Evolutionary conservation across 805 yeast species (phyloP).

Genomic region (Candida dajiaensis): DNA sequence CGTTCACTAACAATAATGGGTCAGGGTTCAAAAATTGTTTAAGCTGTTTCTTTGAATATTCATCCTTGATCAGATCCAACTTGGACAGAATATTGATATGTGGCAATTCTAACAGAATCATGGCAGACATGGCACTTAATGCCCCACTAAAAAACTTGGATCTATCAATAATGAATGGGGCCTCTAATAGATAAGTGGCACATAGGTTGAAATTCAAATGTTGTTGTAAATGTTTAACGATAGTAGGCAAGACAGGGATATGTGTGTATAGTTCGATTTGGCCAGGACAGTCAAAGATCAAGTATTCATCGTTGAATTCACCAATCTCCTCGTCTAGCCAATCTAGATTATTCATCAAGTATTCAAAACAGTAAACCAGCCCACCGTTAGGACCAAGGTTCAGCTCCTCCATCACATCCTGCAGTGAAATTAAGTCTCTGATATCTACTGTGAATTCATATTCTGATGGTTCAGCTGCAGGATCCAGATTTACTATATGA

Average conservation of each 20-base stretch:
- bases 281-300: conserved; percentile 95
- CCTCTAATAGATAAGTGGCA: conserved; percentile 88
- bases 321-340: conserved; percentile 98
- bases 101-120: conserved; percentile 92
- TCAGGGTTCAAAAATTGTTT: conserved; percentile 89
- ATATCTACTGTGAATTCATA: conserved; percentile 91
- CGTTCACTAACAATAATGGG: conserved; percentile 61
- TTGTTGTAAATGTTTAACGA: conserved; percentile 77
- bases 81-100: conserved; percentile 89
- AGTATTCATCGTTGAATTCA: conserved; percentile 88
- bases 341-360: conserved; percentile 80
- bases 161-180: conserved; percentile 86
- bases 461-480: conserved; percentile 93
- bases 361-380: conserved; percentile 87
- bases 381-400: conserved; percentile 96
- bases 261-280: conserved; percentile 94
- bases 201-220: conserved; percentile 82
- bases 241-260: conserved; percentile 85
- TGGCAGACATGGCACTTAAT: conserved; percentile 94
- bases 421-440: conserved; percentile 80
- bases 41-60: conserved; percentile 66
- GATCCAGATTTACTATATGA: conserved; percentile 91
- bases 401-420: conserved; percentile 94
- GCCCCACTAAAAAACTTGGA: conserved; percentile 95
- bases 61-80: conserved; percentile 78